Evolutionary conservation across 768 basidiomycete species (phyloP).

Genomic region (Albatrellus ellisii): DNA sequence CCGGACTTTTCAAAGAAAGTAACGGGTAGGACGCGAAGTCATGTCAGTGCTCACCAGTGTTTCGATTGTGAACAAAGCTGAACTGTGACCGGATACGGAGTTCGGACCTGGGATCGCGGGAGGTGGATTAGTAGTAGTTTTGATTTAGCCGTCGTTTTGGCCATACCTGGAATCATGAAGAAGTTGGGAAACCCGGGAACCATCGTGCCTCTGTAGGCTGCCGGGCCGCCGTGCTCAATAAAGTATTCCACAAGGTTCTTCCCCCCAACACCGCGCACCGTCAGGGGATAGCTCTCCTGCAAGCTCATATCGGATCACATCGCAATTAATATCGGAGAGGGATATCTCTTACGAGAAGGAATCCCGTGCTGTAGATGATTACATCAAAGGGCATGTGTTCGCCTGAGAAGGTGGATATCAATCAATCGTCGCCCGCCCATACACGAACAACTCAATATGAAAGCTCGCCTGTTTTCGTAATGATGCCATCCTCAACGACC

Average conservation of each 20-base stretch:
- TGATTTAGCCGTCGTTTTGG: not conserved
- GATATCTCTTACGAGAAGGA: constrained; percentile 15
- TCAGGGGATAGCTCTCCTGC: constrained; percentile 6
- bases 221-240: constrained; percentile 19
- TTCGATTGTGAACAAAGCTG: constrained; percentile 15
- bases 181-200: constrained; percentile 26
- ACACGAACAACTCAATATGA: not conserved
- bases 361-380: constrained; percentile 24
- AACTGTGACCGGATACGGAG: constrained; percentile 13
- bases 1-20: not conserved
- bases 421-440: not conserved
- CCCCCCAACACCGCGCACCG: constrained; percentile 16
- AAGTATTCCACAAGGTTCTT: constrained; percentile 19
- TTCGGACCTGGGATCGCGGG: constrained; percentile 14
- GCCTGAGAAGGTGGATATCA: constrained; percentile 8
- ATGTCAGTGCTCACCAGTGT: constrained; percentile 5
- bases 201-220: constrained; percentile 21
- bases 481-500: constrained; percentile 13
- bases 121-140: not conserved
- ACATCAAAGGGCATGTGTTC: constrained; percentile 21
- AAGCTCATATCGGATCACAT: not conserved
- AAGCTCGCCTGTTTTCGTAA: constrained; percentile 16
- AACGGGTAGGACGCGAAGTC: not conserved
- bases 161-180: constrained; percentile 20
- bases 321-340: not conserved